Evolutionary conservation across 352 stramenopile genomes (phyloP), one percentile per base, ranked within the genome.

Genomic region (Phytopythium vexans): DNA sequence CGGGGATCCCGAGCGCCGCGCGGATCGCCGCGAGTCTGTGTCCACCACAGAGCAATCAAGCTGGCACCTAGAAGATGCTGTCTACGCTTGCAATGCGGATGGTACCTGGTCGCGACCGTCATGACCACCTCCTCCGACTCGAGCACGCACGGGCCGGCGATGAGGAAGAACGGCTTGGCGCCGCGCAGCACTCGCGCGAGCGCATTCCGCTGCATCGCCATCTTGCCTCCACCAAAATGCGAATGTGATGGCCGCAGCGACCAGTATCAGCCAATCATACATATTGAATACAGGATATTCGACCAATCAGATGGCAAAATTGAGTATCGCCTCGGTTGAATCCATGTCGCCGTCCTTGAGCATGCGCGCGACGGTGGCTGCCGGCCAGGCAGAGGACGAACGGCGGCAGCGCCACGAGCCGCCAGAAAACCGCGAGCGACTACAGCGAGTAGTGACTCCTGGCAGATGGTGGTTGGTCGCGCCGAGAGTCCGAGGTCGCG

Each of bases 161-260:
- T 92, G 36, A 94, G 70, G 63, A 94, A 94, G 68, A 94, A 94
- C 38, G 85, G 82, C 45, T 54, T 59, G 32, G 85, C 79, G 11
- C 63, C 40, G 10, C 84, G 80, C 49, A 94, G 68, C 47, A 62
- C 68, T 45, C 68, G 60, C 54, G 74, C 73, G 27, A 94, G 49
- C 37, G 60, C 70, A 1, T 54, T 74, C 42, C 81, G 72, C 59
- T 83, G 63, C 66, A 87, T 74, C 43, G 21, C 21, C 21, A 27
- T 27, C 2, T 27, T 27, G 21, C 21, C n/a, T 48, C 16, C 21
- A 27, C 21, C 21, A 27, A 27, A 27, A 27, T 2, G 21, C 21
- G 21, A 27, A 27, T 27, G 21, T 27, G 21, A 27, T 27, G 21
- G 52, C 61, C 21, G 41, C 34, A 35, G 12, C 39, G 5, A 2